Evolutionary conservation across 345 rosid genomes (phyloP), one percentile per base, ranked within the genome.

Genomic region (Cardamine occulta): DNA sequence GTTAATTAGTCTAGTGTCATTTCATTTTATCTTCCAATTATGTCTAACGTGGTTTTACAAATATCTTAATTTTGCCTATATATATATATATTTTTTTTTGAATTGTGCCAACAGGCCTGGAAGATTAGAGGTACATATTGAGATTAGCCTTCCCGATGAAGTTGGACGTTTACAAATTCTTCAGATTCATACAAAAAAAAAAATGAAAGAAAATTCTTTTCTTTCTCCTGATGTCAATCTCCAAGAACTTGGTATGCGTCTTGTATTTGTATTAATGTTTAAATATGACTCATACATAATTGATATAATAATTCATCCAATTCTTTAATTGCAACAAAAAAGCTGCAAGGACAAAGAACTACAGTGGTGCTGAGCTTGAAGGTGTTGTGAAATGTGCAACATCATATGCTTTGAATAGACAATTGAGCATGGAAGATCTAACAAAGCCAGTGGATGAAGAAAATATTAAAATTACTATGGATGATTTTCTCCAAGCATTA

Each of bases 341-440:
- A 93, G 96, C 98, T 84, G 91, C 95, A 81, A 88, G 86, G 61
- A 88, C 97, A 6, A 91, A 94, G 79, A 94, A 94, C 61, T 94
- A 82, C 24, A 91, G 97, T 79, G 98, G 98, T 35, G 97, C 98
- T 15, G 98, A 94, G 83, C 96, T 94, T 77, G 98, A 94, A 85
- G 97, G 96, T 70, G 89, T 87, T 79, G 98, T 90, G 24, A 94
- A 90, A 85, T 88, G 98, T 85, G 98, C 98, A 0, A 92, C 88
- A 53, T 94, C 98, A 26, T 94, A 56, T 87, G 98, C 98, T 32
- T 56, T 94, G 69, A 87, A 85, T 74, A 86, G 95, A 82, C 93
- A 91, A 70, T 45, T 91, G 71, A 85, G 84, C 80, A 84, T 90
- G 69, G 91, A 94, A 24, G 97, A 91, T 81, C 91, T 94, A 54